phyloP scores from a whole-genome alignment of 192 early-diverging fungal species.

The Gonapodya prolifera region DNA sequence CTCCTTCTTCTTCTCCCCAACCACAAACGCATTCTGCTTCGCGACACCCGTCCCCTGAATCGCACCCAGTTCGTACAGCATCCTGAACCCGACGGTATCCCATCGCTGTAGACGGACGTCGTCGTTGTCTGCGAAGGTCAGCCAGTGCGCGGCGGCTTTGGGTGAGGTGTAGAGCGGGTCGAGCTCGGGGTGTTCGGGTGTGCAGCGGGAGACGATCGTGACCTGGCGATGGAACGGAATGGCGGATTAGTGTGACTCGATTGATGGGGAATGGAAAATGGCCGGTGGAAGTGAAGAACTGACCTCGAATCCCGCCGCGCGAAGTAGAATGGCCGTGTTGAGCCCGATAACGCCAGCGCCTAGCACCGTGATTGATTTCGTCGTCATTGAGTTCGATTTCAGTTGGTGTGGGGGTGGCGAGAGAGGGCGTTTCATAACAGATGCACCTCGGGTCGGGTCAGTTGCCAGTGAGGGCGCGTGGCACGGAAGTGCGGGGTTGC shows the following conservation, averaged over 20 bases:
- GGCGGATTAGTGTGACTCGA: too few species aligned
- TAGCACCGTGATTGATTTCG: slow-evolving; percentile 38
- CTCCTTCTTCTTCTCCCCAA: neutral
- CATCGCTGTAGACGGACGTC: neutral
- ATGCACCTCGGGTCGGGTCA: too few species aligned
- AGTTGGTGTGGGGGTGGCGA: too few species aligned
- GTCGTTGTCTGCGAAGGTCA: neutral
- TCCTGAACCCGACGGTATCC: neutral
- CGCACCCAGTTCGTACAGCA: neutral
- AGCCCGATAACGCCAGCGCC: slow-evolving; percentile 67
- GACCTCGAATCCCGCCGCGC: neutral
- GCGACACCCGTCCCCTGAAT: neutral
- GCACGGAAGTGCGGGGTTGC: too few species aligned
- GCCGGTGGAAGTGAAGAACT: too few species aligned
- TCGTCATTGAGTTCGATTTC: too few species aligned
- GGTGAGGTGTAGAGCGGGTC: neutral
- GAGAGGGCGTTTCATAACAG: too few species aligned
- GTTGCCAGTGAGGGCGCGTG: too few species aligned
- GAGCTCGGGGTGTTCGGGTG: neutral
- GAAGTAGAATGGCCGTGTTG: slow-evolving; percentile 33
- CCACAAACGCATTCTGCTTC: neutral
- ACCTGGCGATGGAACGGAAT: too few species aligned
- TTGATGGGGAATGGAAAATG: too few species aligned
- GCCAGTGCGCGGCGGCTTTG: neutral
- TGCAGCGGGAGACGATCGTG: neutral